phyloP scores from a whole-genome alignment of 2,329 filamentous ascomycete species.

The Coniella vitis region DNA sequence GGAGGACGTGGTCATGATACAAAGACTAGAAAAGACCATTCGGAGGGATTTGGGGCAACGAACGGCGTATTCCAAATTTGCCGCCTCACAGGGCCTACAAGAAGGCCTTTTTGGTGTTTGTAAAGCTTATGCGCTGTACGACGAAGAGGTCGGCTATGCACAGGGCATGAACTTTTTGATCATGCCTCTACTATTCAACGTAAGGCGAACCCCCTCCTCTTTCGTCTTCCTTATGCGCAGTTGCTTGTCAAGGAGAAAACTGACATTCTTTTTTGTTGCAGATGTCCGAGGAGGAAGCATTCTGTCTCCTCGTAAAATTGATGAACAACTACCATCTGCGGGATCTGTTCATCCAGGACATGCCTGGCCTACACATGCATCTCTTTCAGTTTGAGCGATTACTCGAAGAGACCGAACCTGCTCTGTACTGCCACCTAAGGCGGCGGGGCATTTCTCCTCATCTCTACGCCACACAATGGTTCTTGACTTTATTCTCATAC shows the following conservation, averaged over 20 bases:
- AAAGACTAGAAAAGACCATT: constrained; percentile 86
- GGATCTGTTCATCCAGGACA: constrained; percentile 89
- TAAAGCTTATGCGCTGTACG: constrained; percentile 94
- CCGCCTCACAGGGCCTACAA: constrained; percentile 82
- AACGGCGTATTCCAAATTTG: constrained; percentile 95
- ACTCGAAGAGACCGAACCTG: constrained; percentile 88
- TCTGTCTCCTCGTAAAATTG: constrained; percentile 82
- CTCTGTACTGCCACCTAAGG: constrained; percentile 88
- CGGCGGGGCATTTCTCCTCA: constrained; percentile 82
- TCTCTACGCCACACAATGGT: constrained; percentile 97
- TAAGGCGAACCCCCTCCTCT: constrained; percentile 32
- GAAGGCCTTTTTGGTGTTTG: constrained; percentile 92
- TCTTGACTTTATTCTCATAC: constrained; percentile 96
- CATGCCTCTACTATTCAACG: constrained; percentile 93
- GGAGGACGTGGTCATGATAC: constrained; percentile 65
- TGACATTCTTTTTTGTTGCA: constrained; percentile 28
- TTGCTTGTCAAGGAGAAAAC: no score
- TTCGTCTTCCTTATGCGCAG: not conserved
- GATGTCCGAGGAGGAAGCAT: constrained; percentile 97
- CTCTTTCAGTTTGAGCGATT: constrained; percentile 93
- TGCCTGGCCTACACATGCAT: constrained; percentile 90
- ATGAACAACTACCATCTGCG: constrained; percentile 96
- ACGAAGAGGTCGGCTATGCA: constrained; percentile 90
- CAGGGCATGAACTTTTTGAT: constrained; percentile 99
- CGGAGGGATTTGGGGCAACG: constrained; percentile 83